Evolutionary conservation across 2,329 filamentous ascomycete genomes (phyloP), one percentile per base, ranked within the genome.

Genomic region (Lachnum nothofagi): DNA sequence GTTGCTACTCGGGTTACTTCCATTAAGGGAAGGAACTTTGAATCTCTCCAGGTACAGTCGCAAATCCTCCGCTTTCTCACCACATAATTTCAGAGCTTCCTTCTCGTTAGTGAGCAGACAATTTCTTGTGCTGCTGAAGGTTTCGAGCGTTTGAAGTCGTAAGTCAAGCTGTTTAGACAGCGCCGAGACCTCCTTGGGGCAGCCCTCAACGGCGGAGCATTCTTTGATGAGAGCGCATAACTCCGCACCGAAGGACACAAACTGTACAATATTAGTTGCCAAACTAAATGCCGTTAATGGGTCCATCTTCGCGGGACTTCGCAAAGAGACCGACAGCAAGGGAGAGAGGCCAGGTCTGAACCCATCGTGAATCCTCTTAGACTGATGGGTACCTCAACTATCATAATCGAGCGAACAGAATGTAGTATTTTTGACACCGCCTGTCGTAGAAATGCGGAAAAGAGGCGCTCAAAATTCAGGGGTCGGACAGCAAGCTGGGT

Each of bases 161-260:
- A 17, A 5, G 10, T 42, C 23, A 23, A 42, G 22, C 19, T 23
- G 20, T 25, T 20, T 12, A 14, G 39, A 42, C 1, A 25, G 8
- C n/a, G 22, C 31, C 7, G 25, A 16, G 14, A 45, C 17, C 7
- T 45, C 29, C n/a, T n/a, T 14, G 9, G 42, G 42, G 22, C 17
- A 20, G n/a, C 22, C 31, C 9, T 16, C 7, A 9, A 16, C n/a
- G 8, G 14, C 20, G 27, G 42, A 45, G 31, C 33, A 45, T 37
- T 45, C 29, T 24, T 35, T 35, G 29, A 45, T 37, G 12, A 45
- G 31, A n/a, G 42, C 12, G 33, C 42, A 45, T 19, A 45, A 12
- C 22, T 45, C 25, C 14, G 12, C 10, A 4, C 29, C 42, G 16
- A 24, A 35, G 19, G 20, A 19, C 17, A 45, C 14, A 24, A 45